These are phyloP conservation scores for Phellopilus nigrolimitatus DNA, from an alignment of 1,284 basidiomycete genomes.

Conservation along the genomic window DNA sequence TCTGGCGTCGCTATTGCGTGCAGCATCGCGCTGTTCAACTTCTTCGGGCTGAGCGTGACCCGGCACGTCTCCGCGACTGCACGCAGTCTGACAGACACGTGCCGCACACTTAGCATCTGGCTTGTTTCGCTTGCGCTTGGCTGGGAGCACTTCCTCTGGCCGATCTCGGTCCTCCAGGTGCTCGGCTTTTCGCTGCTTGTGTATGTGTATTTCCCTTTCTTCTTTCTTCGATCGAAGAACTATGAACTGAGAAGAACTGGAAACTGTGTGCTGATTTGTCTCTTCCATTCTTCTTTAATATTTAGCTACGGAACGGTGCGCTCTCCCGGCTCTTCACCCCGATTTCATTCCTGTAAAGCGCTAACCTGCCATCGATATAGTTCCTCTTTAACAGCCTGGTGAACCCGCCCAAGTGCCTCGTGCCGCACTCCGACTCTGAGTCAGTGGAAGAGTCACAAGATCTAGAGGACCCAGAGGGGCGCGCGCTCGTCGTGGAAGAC, in stretches of 20 bases:
- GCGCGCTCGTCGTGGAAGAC: conserved; percentile 37
- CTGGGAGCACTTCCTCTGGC: conserved; percentile 87
- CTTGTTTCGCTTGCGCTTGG: conserved; percentile 81
- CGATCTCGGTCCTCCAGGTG: conserved; percentile 83
- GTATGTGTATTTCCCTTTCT: conserved; percentile 44
- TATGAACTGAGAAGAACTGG: neutral
- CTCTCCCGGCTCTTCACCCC: conserved; percentile 4
- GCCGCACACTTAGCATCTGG: conserved; percentile 93
- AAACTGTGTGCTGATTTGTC: conserved; percentile 4
- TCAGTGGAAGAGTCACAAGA: conserved; percentile 31
- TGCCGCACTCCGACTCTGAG: conserved; percentile 31
- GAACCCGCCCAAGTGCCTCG: conserved; percentile 55
- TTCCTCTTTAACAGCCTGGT: conserved; percentile 80
- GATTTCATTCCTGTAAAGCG: neutral
- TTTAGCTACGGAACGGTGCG: conserved; percentile 28
- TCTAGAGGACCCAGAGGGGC: conserved; percentile 44
- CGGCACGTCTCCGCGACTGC: conserved; percentile 86
- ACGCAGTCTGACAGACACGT: conserved; percentile 90
- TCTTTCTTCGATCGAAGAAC: neutral
- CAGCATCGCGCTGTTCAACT: conserved; percentile 94
- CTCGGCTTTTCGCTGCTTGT: conserved; percentile 88
- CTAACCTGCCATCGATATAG: conserved; percentile 30
- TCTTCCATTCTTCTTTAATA: conserved; percentile 7
- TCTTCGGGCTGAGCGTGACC: conserved; percentile 91
- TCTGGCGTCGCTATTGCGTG: conserved; percentile 76